Base-by-base conservation (phyloP, 495 filamentous ascomycete species). In the Hypomontagnella submonticulosa region DNA sequence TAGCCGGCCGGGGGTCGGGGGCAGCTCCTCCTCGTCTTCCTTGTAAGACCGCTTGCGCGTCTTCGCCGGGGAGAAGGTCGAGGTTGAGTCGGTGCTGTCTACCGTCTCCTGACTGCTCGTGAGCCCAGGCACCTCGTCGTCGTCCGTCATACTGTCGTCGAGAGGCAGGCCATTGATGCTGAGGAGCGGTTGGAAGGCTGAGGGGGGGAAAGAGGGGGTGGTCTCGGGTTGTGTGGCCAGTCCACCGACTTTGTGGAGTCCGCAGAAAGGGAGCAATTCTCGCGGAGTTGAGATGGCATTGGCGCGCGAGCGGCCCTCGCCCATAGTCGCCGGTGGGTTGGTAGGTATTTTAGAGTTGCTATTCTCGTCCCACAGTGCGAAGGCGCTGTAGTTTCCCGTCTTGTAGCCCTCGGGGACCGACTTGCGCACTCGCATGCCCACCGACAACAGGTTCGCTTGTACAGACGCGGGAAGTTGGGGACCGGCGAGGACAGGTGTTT, bases 381-480 rank as follows among this genome's bases (percentile, higher is more conserved):
- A 81, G 57, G 67, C 72, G 40, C 67, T 75, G 71, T 84, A 78
- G 80, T 70, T 71, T 62, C 85, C 83, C 10, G 90, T 94, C 78
- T 94, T 96, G 80, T 97, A 96, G 51, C 94, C 94, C 58, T 97
- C 92, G 0, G 91, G 90, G 3, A 98, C 88, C 8, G 89, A 88
- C 76, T 98, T 97, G 61, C 94, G 89, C 50, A 98, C 85, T 33
- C 93, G 87, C 91, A 97, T 96, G 66, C 94, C 94, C 52, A 98
- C 93, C 60, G 83, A 89, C 3, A 97, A 80, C 11, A 97, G 87
- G 12, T 88, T 89, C 12, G 92, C 80, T 74, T 95, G 91, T 18
- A 96, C 82, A 16, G 79, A 80, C 7, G 77, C 72, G 7, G 92
- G 85, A 15, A 92, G 81, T 18, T 77, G 76, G 49, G 75, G 77